Conservation (phyloP, 2,329 filamentous ascomycete genomes). For the Amauroascus niger region DNA sequence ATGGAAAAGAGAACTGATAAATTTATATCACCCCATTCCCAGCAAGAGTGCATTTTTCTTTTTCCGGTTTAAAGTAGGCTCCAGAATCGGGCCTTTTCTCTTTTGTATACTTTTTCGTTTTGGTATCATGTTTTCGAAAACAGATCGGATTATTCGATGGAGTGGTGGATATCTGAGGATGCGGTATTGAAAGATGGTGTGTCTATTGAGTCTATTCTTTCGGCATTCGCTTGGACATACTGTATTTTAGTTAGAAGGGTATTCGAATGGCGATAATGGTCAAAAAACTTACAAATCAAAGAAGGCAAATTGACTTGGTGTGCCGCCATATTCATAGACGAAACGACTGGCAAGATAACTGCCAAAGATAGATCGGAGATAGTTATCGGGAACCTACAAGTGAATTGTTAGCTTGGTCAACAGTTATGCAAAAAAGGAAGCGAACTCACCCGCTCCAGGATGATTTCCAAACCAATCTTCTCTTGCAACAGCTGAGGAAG, state of each 20-base stretch:
- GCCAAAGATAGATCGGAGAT: slow-evolving; percentile 90
- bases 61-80: not conserved
- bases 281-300: slow-evolving; percentile 82
- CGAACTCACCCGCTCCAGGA: slow-evolving; percentile 61
- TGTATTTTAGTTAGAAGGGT: slow-evolving; percentile 3
- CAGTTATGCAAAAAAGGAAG: not conserved
- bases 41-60: not conserved
- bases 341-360: slow-evolving; percentile 92
- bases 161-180: not conserved
- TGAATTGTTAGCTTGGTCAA: slow-evolving; percentile 18
- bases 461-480: slow-evolving; percentile 83
- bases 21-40: not conserved
- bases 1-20: not conserved
- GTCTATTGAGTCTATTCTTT: slow-evolving; percentile 11
- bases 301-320: slow-evolving; percentile 92
- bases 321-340: slow-evolving; percentile 89
- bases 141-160: not conserved
- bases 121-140: not conserved
- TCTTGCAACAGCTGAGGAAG: slow-evolving; percentile 73
- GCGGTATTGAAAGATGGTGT: not conserved
- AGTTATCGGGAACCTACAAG: slow-evolving; percentile 68
- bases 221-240: slow-evolving; percentile 17
- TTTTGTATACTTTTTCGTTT: not conserved
- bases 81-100: not conserved
- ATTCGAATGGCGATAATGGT: not conserved